phyloP scores from a whole-genome alignment of 2,329 filamentous ascomycete species.

The Microsporum audouinii region DNA sequence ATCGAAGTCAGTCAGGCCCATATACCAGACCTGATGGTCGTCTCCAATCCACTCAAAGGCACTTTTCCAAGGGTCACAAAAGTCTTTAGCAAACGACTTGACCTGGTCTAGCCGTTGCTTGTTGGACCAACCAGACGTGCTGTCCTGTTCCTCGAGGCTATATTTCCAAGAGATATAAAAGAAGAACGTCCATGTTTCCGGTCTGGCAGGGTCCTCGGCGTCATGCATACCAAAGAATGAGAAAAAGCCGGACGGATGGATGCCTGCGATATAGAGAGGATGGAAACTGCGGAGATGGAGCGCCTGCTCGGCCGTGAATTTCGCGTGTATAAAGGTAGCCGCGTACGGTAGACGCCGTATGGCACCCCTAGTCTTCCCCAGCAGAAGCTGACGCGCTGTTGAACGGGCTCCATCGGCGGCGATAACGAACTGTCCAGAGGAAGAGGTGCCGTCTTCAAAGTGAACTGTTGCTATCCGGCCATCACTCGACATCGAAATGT shows the following conservation, averaged over 20 bases:
- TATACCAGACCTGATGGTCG: conserved; percentile 20
- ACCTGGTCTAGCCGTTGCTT: conserved; percentile 27
- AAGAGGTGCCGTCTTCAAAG: conserved; percentile 8
- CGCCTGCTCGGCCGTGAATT: conserved; percentile 34
- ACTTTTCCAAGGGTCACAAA: conserved; percentile 37
- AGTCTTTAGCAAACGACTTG: conserved; percentile 34
- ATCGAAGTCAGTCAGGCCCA: conserved; percentile 27
- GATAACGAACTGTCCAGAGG: conserved; percentile 36
- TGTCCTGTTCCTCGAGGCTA: conserved; percentile 29
- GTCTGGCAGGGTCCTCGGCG: conserved; percentile 17
- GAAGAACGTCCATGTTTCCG: conserved; percentile 27
- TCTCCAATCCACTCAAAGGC: conserved; percentile 25
- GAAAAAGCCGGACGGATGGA: conserved; percentile 36
- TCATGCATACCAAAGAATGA: conserved; percentile 35
- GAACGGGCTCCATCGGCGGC: conserved; percentile 59
- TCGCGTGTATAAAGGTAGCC: conserved; percentile 36
- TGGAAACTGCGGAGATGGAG: conserved; percentile 35
- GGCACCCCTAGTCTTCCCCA: conserved; percentile 21
- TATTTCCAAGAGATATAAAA: conserved; percentile 40
- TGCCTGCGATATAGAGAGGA: conserved; percentile 33
- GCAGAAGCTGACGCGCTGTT: conserved; percentile 49
- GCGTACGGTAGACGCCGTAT: conserved; percentile 34
- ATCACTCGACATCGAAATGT: conserved; percentile 6
- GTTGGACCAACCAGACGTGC: conserved; percentile 23
- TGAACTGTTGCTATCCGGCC: not conserved